Evolutionary conservation across 139 green algal species (phyloP).

Genomic region (Gonium pectorale): DNA sequence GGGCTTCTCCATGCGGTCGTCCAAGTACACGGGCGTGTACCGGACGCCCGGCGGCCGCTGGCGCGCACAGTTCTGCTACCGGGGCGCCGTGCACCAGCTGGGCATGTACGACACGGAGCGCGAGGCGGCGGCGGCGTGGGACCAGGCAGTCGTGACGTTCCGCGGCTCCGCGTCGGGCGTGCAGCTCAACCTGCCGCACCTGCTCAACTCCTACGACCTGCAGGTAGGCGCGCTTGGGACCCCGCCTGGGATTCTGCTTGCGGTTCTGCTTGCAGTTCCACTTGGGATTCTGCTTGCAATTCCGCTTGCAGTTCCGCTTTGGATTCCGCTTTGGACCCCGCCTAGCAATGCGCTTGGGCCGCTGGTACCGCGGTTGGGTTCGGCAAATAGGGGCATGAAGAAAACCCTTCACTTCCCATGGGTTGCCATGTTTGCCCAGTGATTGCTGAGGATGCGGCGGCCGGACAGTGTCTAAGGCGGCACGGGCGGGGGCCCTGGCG

Average conservation of each 20-base stretch:
- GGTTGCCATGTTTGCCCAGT: too few species aligned
- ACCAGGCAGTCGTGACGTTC: constrained; percentile 48
- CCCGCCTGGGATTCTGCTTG: neutral
- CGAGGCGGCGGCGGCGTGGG: constrained; percentile 46
- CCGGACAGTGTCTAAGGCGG: too few species aligned
- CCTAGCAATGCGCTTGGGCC: too few species aligned
- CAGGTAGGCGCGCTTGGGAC: constrained; percentile 18
- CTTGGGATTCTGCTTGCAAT: too few species aligned
- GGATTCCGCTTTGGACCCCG: too few species aligned
- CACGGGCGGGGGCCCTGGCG: too few species aligned
- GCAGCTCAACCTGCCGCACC: constrained; percentile 50
- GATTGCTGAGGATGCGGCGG: too few species aligned
- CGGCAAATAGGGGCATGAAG: too few species aligned
- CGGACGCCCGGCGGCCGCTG: constrained; percentile 47
- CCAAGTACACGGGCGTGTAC: constrained; percentile 52
- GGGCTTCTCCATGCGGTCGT: constrained; percentile 48
- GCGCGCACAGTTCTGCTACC: constrained; percentile 56
- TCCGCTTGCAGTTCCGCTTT: too few species aligned
- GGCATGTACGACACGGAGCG: constrained; percentile 59
- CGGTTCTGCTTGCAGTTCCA: neutral
- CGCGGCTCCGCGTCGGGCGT: neutral
- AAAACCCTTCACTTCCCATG: too few species aligned
- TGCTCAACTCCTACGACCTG: constrained; percentile 44
- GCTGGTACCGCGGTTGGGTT: too few species aligned
- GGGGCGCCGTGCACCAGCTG: constrained; percentile 50